Base-by-base conservation (phyloP, 2,329 filamentous ascomycete species). In the Aureobasidium zeae region DNA sequence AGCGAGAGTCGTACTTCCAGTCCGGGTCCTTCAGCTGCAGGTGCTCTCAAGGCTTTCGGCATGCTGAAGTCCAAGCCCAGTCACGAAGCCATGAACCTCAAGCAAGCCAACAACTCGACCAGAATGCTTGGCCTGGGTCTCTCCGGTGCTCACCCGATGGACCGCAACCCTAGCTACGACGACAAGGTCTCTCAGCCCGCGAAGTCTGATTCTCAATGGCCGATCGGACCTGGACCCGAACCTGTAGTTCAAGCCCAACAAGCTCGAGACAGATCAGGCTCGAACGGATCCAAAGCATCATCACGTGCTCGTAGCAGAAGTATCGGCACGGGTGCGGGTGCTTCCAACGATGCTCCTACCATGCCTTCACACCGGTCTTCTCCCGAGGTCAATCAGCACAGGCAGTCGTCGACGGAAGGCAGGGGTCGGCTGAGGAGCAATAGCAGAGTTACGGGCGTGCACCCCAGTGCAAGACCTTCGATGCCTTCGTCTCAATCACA, bases 51-150 rank as follows among this genome's bases (percentile, higher is more conserved):
- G 52, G 72, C 77, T 1, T 64, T 85, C 17, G 77, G 74, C 16
- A 75, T 84, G 44, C 63, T 86, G 41, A 74, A 76, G 48, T 63
- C 73, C 16, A 85, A 83, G 61, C 73, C 78, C 3, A 87, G 83
- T 57, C 70, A 73, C 15, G 77, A 81, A 11, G 83, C 81, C 3
- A 63, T 86, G 19, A 72, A 69, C 11, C 16, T 31, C 5, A 30
- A 19, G 15, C 37, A 41, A 21, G 21, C 4, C 17, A 39, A 39
- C 19, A n/a, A 17, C 19, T 37, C 43, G 8, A 31, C 35, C 66
- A 65, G 78, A 60, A 73, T 79, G 57, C 68, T 80, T 9, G 77
- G 77, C 3, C 60, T 81, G 10, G 52, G 51, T 25, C 32, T 43
- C 12, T 26, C 29, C 4, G 22, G 21, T 5, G 12, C 39, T 16